Conservation (phyloP, 768 basidiomycete species). For the Pseudohyphozyma bogoriensis region DNA sequence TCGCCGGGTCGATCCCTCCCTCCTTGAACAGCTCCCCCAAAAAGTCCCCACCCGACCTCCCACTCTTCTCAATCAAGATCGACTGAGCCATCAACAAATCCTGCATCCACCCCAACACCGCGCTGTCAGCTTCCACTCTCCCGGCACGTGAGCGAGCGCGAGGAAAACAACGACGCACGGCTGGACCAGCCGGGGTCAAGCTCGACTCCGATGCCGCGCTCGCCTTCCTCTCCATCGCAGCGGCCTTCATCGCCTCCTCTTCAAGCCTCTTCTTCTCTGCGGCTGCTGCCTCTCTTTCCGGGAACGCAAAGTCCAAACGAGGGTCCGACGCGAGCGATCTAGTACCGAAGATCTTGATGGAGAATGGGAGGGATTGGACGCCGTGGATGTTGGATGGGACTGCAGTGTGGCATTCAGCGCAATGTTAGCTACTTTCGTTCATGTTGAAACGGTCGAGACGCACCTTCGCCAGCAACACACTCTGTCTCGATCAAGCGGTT, state of each 20-base stretch:
- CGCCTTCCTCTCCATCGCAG: background rate
- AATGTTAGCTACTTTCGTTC: background rate
- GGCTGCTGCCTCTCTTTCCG: background rate
- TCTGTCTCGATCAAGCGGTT: slow-evolving; percentile 5
- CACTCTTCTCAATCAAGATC: slow-evolving; percentile 5
- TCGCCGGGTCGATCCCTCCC: slow-evolving; percentile 50
- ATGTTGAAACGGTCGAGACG: background rate
- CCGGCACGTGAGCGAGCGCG: too few species aligned
- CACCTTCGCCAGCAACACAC: slow-evolving; percentile 3
- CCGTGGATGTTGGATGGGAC: slow-evolving; percentile 8
- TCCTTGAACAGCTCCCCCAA: slow-evolving; percentile 35
- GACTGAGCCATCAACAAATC: slow-evolving; percentile 17
- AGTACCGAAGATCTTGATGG: slow-evolving; percentile 14
- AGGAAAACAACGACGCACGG: too few species aligned
- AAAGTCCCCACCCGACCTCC: slow-evolving; percentile 6
- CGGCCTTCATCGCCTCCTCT: background rate
- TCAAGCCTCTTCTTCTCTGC: slow-evolving; percentile 1
- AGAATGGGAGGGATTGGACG: background rate
- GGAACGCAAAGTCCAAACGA: slow-evolving; percentile 22
- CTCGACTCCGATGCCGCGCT: too few species aligned
- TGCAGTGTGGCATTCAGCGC: background rate
- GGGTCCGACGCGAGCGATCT: slow-evolving; percentile 4
- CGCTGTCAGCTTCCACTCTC: too few species aligned
- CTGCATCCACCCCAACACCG: background rate
- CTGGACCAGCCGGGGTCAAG: too few species aligned